These are phyloP conservation scores for Pestalotiopsis sp. DNA, from an alignment of 2,329 filamentous ascomycete species.

Conservation along the genomic window DNA sequence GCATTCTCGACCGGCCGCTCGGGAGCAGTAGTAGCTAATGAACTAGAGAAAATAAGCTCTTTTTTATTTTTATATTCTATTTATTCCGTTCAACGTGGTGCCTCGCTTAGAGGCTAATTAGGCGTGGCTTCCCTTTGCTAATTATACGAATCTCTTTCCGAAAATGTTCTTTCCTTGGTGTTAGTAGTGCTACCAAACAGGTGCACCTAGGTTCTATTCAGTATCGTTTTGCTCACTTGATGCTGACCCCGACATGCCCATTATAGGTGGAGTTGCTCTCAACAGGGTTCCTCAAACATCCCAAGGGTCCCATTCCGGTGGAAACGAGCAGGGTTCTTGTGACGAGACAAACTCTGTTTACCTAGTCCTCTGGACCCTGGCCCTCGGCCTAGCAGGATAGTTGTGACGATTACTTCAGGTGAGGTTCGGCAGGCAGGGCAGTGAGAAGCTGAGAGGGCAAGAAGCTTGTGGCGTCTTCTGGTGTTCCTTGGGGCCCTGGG, in stretches of 20 bases:
- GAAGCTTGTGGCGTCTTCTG: neutral
- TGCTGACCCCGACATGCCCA: neutral
- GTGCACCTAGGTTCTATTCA: neutral
- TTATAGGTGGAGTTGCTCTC: neutral
- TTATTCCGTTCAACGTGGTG: neutral
- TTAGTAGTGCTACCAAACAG: neutral
- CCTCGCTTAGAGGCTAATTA: neutral
- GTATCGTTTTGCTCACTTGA: constrained; percentile 3
- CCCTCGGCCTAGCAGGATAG: neutral
- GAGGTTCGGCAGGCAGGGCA: neutral
- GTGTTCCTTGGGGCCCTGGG: neutral
- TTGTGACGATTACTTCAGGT: neutral
- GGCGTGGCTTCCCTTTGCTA: neutral
- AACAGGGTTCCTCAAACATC: constrained; percentile 10
- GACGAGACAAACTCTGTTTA: neutral
- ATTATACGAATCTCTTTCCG: neutral
- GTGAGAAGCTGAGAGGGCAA: neutral
- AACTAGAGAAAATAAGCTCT: neutral
- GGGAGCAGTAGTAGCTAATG: neutral
- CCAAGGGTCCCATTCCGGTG: constrained; percentile 16
- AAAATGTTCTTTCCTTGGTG: neutral
- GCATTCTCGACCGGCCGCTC: neutral
- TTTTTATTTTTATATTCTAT: neutral
- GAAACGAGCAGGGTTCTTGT: constrained; percentile 11
- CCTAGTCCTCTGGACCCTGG: neutral